phyloP scores from a whole-genome alignment of 495 filamentous ascomycete genomes.

The Thermochaetoides thermophila region DNA sequence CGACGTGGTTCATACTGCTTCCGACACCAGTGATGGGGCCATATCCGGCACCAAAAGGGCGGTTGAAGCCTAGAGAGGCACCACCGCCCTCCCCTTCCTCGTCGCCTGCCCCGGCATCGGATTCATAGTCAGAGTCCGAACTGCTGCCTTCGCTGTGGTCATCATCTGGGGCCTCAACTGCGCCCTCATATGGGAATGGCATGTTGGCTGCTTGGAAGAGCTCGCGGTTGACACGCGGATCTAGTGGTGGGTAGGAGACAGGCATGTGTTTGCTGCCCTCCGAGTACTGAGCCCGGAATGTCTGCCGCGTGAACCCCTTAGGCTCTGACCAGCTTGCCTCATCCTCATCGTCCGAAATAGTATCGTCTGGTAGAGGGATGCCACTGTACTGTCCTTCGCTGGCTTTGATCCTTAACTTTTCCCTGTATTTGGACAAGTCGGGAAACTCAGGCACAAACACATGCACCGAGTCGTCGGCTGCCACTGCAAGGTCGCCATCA shows the following conservation, averaged over 20 bases:
- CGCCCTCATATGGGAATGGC: slow-evolving; percentile 13
- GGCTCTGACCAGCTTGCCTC: slow-evolving; percentile 2
- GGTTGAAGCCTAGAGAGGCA: slow-evolving; percentile 6
- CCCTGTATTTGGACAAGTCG: slow-evolving; percentile 10
- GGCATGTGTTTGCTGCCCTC: slow-evolving; percentile 22
- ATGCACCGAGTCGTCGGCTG: slow-evolving; percentile 33
- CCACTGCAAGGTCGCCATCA: slow-evolving; percentile 33
- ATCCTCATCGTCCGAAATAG: slow-evolving; percentile 11
- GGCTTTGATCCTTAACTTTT: slow-evolving; percentile 1
- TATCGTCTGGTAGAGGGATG: neutral
- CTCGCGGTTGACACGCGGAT: slow-evolving; percentile 22
- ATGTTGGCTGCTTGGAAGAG: slow-evolving; percentile 13
- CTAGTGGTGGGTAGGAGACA: slow-evolving; percentile 20
- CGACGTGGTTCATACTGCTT: slow-evolving; percentile 33
- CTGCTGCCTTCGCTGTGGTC: slow-evolving; percentile 5
- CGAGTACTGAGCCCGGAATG: slow-evolving; percentile 16
- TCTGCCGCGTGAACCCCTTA: slow-evolving; percentile 4
- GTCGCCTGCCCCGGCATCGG: slow-evolving; percentile 3
- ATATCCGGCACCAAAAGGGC: slow-evolving; percentile 26
- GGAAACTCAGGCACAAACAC: slow-evolving; percentile 31
- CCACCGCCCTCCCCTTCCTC: neutral
- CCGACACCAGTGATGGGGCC: slow-evolving; percentile 28
- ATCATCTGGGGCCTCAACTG: slow-evolving; percentile 6
- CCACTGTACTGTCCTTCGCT: neutral
- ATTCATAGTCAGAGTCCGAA: slow-evolving; percentile 3